Base-by-base conservation (phyloP, 306 rosid species). In the Begonia fuchsioides region DNA sequence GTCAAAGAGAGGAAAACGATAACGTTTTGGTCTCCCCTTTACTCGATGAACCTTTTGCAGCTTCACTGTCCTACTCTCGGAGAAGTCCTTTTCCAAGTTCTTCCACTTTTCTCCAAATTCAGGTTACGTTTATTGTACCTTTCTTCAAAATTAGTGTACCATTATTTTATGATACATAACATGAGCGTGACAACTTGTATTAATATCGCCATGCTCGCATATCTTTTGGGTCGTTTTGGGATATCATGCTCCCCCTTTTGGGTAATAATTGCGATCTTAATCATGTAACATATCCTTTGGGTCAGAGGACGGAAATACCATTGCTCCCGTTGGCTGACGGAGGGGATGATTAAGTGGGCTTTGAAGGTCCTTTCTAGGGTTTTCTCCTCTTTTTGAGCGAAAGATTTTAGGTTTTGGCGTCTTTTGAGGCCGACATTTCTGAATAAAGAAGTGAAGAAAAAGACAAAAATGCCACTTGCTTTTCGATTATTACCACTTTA, bases 391-490 rank as follows among this genome's bases (percentile, higher is more conserved):
- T 47, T 56, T 56, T 16, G 38, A 52, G n/a, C 47, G 53, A 46
- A 46, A 41, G 61, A 56, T 56, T 45, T 44, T 45, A 47, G 61
- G 16, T 57, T 49, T 57, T 45, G 61, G 61, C 47, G 53, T 45
- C 61, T 56, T 57, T 57, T 57, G 61, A 57, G 32, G 61, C 52
- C 52, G 38, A 56, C 53, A 47, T 47, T n/a, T 15, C 18, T 14
- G 20, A 7, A n/a, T 7, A 41, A 35, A 47, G 17, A 38, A 45
- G 35, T 10, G 8, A 18, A 57, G 39, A 12, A 44, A 55, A 55
- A 44, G 44, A 44, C 60, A 32, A 3, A 26, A 55, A 13, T 55
- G 51, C 32, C 60, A 32, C 45, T 26, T 1, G 12, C 45, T 10
- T 41, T 41, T 26, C 1, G 35, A 26, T 26, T 26, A 3, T 26